Evolutionary conservation across 345 rosid species (phyloP), one percentile per base, ranked within the genome.

Genomic region (Lumnitzera littorea): DNA sequence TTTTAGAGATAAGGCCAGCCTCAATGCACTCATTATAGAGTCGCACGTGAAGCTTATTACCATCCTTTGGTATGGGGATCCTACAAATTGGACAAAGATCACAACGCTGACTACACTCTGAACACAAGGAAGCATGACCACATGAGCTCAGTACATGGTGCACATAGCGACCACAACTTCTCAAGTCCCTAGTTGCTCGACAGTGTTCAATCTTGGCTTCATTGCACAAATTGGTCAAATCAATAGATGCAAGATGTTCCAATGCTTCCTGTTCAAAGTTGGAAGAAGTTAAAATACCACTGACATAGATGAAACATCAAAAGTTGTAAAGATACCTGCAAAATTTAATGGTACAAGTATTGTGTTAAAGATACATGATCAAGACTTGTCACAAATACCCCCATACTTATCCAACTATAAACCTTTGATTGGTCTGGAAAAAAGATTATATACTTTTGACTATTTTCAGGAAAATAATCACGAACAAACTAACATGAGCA

Each of bases 11-110:
- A 2, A 95, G 83, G 60, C 97, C 95, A 70, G 96, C 88, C 79
- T 88, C 89, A 1, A 82, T 73, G 61, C 95, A 95, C 70, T 88
- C 83, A 27, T 80, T 76, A 55, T 82, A 95, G 70, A 94, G 99
- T 53, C 99, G 92, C 49, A 72, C 82, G 24, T 70, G 76, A 61
- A 73, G 67, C 62, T 62, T 76, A 63, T 78, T 69, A 47, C 76
- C 82, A 48, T 43, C 59, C 72, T 69, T 80, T 15, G 79, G 72
- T 51, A 91, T 62, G 0, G 83, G 71, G 24, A 68, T 70, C 75
- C 95, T 75, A 73, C 96, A 94, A 72, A 94, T 72, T 3, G 99
- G 99, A 78, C 99, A 95, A 70, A 78, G 55, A 70, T 95, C 97
- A 73, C 82, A 82, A 29, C 92, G 79, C 41, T 84, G 89, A 66